Evolutionary conservation across 2,329 filamentous ascomycete genomes (phyloP), one percentile per base, ranked within the genome.

Genomic region (Ambrosiella xylebori): DNA sequence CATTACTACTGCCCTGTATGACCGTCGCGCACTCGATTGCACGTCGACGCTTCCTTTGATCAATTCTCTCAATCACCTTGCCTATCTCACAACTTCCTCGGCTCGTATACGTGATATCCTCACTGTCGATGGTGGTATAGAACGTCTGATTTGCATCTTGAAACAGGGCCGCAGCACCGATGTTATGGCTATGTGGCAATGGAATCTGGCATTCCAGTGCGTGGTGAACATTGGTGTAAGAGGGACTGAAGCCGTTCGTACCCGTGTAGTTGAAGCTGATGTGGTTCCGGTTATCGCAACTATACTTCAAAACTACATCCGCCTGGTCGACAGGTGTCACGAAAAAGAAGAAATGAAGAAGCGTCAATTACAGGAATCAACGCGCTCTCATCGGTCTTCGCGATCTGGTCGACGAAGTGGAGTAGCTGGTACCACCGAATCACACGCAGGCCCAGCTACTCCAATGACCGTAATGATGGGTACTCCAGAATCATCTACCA

Each of bases 151-250:
- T 68, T 96, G 89, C 78, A 96, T 98, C 67, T 80, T 98, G 70
- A 98, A 98, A 72, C 88, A 95, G 71, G 93, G 93, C 62, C 80
- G 93, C 68, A 96, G 88, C 73, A 94, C 90, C 71, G 91, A 98
- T 69, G 85, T 96, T 83, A 96, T 97, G 91, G 91, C 96, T 70
- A 95, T 95, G 87, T 98, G 93, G 93, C 97, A 97, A 73, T 98
- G 93, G 93, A 98, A 96, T 68, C 78, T 98, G 62, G 93, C 93
- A 57, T 98, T 98, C 70, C 93, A 97, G 71, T 98, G 93, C 70
- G 90, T 97, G 63, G 93, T 98, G 68, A 98, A 98, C 71, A 97
- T 98, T 67, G 93, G 93, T 59, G 91, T 98, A 61, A 82, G 93
- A 64, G 93, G 93, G 61, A 96, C 93, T 11, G 93, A 98, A 73